Evolutionary conservation across 768 basidiomycete species (phyloP).

Genomic region (Leccinellum albellum): DNA sequence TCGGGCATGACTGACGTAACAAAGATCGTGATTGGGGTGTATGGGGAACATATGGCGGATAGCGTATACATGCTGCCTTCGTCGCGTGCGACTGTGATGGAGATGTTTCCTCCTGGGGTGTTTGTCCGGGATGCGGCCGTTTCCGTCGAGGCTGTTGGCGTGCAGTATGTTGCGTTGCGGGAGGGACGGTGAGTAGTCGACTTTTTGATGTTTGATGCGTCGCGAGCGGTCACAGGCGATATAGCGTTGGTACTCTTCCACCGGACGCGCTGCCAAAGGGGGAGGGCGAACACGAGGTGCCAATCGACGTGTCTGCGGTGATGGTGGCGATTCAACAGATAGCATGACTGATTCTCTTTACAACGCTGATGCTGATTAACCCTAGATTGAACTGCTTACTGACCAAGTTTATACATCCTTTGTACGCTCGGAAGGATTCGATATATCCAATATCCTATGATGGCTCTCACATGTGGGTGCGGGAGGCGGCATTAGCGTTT

Average conservation of each 20-base stretch:
- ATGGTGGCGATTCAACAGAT: conserved; percentile 33
- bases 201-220: background rate
- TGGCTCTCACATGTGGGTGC: background rate
- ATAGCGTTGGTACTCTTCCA: conserved; percentile 34
- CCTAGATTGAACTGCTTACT: background rate
- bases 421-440: background rate
- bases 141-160: conserved; percentile 48
- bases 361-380: background rate
- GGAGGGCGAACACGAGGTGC: conserved; percentile 24
- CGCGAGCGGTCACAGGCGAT: conserved; percentile 31
- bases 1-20: background rate
- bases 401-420: background rate
- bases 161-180: conserved; percentile 61
- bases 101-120: conserved; percentile 67
- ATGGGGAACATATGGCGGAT: conserved; percentile 63
- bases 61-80: conserved; percentile 65
- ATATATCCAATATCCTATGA: background rate
- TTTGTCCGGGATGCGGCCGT: conserved; percentile 63
- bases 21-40: conserved; percentile 59
- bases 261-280: conserved; percentile 25
- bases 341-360: background rate
- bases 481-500: background rate
- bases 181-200: conserved; percentile 30
- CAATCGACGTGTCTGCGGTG: conserved; percentile 41
- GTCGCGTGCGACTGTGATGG: conserved; percentile 61